A percentile compares a stretch with the other conserved stretches of the same genome.
Evolutionary conservation across 176 grass and related monocot species (phyloP).

Genomic region (Thinopyrum elongatum): DNA sequence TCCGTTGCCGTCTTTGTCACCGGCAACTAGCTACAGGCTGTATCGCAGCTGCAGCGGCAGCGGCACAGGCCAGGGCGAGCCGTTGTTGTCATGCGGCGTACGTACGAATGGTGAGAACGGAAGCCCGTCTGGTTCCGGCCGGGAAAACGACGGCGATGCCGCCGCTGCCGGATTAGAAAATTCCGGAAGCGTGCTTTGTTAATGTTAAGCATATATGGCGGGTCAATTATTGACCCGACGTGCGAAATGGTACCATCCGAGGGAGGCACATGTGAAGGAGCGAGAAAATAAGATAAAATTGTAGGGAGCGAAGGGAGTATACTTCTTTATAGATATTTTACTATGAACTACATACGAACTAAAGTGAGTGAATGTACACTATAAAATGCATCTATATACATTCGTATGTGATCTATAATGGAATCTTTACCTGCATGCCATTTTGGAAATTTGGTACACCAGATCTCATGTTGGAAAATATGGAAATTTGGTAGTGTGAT

Average conservation of each 20-base stretch:
- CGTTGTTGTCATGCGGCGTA: not conserved
- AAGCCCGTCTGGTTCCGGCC: not conserved
- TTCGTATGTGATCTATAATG: too few relatives aligned
- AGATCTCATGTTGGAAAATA: too few relatives aligned
- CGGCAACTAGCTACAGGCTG: not conserved
- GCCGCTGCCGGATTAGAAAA: not conserved
- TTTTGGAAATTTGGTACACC: too few relatives aligned
- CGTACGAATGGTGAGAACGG: not conserved
- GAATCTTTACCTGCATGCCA: too few relatives aligned
- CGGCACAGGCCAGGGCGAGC: not conserved
- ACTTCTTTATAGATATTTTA: too few relatives aligned
- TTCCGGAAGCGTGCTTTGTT: not conserved
- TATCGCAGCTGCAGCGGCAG: too few relatives aligned
- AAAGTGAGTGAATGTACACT: too few relatives aligned
- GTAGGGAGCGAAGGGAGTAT: too few relatives aligned
- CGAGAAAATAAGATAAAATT: not conserved
- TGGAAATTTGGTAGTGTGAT: too few relatives aligned
- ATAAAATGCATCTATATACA: too few relatives aligned
- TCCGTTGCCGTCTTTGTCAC: not conserved
- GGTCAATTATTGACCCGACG: not conserved
- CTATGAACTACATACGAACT: too few relatives aligned
- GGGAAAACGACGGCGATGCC: not conserved
- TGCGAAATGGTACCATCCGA: slow-evolving; percentile 32
- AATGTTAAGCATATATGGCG: not conserved
- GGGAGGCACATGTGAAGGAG: slow-evolving; percentile 7